Conservation (phyloP, 176 grass and related monocot genomes). For the Typha latifolia region DNA sequence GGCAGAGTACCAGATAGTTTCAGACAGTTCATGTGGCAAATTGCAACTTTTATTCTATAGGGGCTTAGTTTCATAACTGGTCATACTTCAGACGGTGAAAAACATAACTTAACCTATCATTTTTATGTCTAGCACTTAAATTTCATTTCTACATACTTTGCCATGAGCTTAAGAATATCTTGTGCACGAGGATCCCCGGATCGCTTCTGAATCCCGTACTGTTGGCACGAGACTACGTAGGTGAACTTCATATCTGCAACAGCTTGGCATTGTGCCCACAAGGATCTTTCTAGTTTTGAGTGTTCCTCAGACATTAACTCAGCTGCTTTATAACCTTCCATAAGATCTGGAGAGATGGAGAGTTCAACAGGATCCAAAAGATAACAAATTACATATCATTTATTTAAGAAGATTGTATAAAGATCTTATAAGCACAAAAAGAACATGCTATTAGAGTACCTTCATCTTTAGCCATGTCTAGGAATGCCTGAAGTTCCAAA, state of each 20-base stretch:
- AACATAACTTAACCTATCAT: too few species aligned
- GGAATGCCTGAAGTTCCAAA: constrained; percentile 88
- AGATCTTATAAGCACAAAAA: background rate
- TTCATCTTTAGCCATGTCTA: constrained; percentile 86
- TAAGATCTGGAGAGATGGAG: constrained; percentile 50
- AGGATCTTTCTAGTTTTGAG: constrained; percentile 52
- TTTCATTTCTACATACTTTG: constrained; percentile 39
- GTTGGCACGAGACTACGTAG: constrained; percentile 90
- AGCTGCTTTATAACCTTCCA: constrained; percentile 90
- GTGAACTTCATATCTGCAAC: constrained; percentile 94
- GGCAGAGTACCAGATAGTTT: too few species aligned
- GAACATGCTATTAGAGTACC: constrained; percentile 30
- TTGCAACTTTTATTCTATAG: too few species aligned
- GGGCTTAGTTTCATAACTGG: too few species aligned
- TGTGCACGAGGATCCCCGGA: constrained; percentile 57
- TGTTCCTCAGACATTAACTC: constrained; percentile 53
- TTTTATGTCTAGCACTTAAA: background rate
- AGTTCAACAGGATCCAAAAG: background rate
- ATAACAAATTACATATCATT: background rate
- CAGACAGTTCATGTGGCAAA: too few species aligned
- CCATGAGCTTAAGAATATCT: constrained; percentile 91
- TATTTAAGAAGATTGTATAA: background rate
- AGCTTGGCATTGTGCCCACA: constrained; percentile 68
- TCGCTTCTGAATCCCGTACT: constrained; percentile 93
- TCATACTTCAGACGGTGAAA: too few species aligned